Percentiles rank a stretch among this genome's conserved stretches.
phyloP scores from a whole-genome alignment of 176 grass and related monocot species.

The Aegilops umbellulata region DNA sequence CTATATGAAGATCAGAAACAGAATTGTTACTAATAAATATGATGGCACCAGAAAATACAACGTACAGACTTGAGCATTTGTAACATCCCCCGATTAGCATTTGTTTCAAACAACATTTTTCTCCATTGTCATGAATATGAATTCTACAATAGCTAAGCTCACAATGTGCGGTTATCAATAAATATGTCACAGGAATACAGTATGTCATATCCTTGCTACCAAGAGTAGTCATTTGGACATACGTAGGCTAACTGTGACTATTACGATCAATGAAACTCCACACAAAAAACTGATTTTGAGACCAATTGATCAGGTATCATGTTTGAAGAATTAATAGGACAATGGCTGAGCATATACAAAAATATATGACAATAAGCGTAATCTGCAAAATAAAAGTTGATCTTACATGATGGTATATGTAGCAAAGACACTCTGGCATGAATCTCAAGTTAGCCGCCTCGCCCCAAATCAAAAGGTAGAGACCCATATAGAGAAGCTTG shows the following conservation, averaged over 20 bases:
- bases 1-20: constrained; percentile 47
- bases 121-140: background rate
- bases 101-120: background rate
- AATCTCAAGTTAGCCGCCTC: constrained; percentile 99
- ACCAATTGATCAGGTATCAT: background rate
- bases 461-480: constrained; percentile 95
- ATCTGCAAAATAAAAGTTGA: constrained; percentile 16
- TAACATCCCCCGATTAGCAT: background rate
- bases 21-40: constrained; percentile 7
- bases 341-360: background rate
- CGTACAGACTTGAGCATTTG: background rate
- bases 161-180: background rate
- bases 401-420: constrained; percentile 99
- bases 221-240: background rate
- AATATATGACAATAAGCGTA: background rate
- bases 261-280: background rate
- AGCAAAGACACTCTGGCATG: constrained; percentile 96
- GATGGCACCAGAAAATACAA: background rate
- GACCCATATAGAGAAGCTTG: constrained; percentile 96
- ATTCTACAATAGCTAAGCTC: background rate
- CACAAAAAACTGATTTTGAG: background rate
- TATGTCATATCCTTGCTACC: background rate
- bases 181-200: background rate
- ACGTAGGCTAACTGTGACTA: background rate
- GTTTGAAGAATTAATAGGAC: background rate